Conservation (phyloP, 371 early-diverging fungal genomes). For the Mucor indicus region DNA sequence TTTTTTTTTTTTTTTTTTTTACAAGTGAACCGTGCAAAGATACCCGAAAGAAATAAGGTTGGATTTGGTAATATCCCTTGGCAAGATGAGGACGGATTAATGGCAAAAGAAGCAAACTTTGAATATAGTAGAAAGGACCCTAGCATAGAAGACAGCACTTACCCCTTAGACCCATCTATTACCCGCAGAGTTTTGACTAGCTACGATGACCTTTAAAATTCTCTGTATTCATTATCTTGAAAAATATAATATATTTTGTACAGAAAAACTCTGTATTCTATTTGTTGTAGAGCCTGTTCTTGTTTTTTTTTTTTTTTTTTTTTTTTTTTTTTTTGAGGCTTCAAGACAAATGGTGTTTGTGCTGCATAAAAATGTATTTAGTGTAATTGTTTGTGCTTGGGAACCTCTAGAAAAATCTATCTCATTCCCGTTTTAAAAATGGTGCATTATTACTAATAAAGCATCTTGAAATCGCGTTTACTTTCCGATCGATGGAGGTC, state of each 20-base stretch:
- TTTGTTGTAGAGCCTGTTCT: no score
- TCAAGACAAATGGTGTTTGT: no score
- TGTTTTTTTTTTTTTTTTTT: background rate
- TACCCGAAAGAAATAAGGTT: slow-evolving; percentile 58
- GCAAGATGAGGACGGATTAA: slow-evolving; percentile 52
- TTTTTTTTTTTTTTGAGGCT: background rate
- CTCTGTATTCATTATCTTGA: no score
- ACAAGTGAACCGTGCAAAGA: slow-evolving; percentile 56
- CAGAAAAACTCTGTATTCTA: no score
- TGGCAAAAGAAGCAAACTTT: slow-evolving; percentile 31
- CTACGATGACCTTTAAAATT: slow-evolving; percentile 33
- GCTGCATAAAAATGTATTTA: no score
- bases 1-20: background rate
- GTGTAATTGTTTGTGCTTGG: no score
- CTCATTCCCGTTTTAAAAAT: no score
- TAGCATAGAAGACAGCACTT: background rate
- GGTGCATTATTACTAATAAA: no score
- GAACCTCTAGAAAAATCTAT: no score
- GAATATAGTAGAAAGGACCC: slow-evolving; percentile 13
- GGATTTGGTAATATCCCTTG: slow-evolving; percentile 62
- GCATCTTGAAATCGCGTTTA: no score
- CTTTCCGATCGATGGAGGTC: no score
- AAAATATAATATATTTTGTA: no score
- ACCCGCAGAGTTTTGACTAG: slow-evolving; percentile 29
- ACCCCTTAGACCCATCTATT: slow-evolving; percentile 2